A percentile compares a stretch with the other conserved stretches of the same genome.
These are phyloP conservation scores for Orobanche coerulescens DNA, from an alignment of 257 asterid species.

Conservation along the genomic window DNA sequence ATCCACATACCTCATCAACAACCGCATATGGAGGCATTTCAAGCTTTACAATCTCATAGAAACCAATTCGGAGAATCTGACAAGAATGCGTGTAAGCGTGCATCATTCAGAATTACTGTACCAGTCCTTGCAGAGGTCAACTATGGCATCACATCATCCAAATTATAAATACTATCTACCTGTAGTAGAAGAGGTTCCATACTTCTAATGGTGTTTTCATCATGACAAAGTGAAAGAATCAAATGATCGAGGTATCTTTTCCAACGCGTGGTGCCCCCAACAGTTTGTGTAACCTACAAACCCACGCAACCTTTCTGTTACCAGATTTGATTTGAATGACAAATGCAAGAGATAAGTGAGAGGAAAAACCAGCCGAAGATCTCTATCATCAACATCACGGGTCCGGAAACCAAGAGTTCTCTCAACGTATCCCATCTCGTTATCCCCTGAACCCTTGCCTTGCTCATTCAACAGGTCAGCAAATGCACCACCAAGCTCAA, in stretches of 20 bases:
- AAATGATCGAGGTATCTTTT: constrained; percentile 88
- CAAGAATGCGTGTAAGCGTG: constrained; percentile 23
- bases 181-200: constrained; percentile 96
- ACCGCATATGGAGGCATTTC: constrained; percentile 95
- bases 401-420: constrained; percentile 90
- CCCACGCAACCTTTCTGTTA: no score
- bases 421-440: constrained; percentile 93
- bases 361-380: constrained; percentile 67
- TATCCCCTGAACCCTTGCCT: constrained; percentile 86
- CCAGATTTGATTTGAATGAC: background rate
- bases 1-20: constrained; percentile 69
- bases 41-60: constrained; percentile 80
- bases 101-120: background rate
- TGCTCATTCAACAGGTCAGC: constrained; percentile 90
- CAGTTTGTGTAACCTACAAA: constrained; percentile 75
- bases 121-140: constrained; percentile 3
- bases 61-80: constrained; percentile 89
- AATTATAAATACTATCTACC: constrained; percentile 30
- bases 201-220: constrained; percentile 50
- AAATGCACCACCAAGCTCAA: constrained; percentile 87
- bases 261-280: constrained; percentile 98
- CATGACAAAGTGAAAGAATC: constrained; percentile 79
- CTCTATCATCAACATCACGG: constrained; percentile 76
- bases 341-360: constrained; percentile 20
- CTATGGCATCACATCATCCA: constrained; percentile 9